Percentiles rank a stretch among this genome's conserved stretches.
Evolutionary conservation across 2,329 filamentous ascomycete genomes (phyloP).

Genomic region (Hypoxylon sp.): DNA sequence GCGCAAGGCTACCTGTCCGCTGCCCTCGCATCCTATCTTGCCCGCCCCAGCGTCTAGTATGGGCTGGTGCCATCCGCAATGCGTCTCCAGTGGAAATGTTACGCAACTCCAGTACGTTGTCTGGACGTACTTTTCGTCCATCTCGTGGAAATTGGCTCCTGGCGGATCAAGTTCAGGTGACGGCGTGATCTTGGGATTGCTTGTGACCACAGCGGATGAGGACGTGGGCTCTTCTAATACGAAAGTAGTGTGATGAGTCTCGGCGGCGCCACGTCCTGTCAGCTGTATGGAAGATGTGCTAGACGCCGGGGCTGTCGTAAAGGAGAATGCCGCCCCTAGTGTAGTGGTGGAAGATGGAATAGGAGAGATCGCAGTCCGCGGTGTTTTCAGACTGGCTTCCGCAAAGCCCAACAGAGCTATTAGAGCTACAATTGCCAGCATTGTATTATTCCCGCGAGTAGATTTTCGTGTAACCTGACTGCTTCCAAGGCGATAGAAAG

Average conservation of each 20-base stretch:
- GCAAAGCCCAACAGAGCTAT: conserved; percentile 28
- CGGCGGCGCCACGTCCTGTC: neutral
- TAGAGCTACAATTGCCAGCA: conserved; percentile 29
- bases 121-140: conserved; percentile 49
- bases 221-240: conserved; percentile 4
- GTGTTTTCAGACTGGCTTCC: conserved; percentile 36
- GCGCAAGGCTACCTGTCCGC: conserved; percentile 27
- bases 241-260: conserved; percentile 10
- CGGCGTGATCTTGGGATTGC: conserved; percentile 35
- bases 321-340: neutral
- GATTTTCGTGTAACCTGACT: neutral
- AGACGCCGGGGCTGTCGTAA: conserved; percentile 3
- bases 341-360: conserved; percentile 16
- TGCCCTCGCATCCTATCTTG: conserved; percentile 14
- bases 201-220: conserved; percentile 1
- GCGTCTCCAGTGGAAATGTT: conserved; percentile 50
- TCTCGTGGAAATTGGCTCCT: conserved; percentile 39
- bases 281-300: neutral
- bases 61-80: conserved; percentile 57
- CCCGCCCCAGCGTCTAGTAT: conserved; percentile 48
- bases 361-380: conserved; percentile 29
- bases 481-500: neutral
- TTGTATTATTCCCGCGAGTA: conserved; percentile 4
- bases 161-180: conserved; percentile 40
- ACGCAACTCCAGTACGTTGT: conserved; percentile 57